Percentiles rank a stretch among this genome's conserved stretches.
These are phyloP conservation scores for Yamadazyma sp. DNA, from an alignment of 805 yeast species.

Conservation along the genomic window DNA sequence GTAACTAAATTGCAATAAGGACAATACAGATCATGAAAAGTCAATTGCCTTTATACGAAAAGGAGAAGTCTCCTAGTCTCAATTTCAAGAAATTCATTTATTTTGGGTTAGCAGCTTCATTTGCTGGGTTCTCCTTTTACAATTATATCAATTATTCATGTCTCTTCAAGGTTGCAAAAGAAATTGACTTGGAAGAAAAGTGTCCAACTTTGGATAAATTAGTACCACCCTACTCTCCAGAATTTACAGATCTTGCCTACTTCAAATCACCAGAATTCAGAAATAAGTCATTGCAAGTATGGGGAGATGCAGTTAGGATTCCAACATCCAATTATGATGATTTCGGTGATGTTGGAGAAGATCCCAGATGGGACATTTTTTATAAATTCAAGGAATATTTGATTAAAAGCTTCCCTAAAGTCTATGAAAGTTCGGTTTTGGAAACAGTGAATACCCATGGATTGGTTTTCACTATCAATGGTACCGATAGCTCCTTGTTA, in stretches of 20 bases:
- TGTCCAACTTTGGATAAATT: conserved; percentile 8
- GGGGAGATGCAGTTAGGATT: conserved; percentile 10
- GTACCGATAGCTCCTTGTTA: conserved; percentile 49
- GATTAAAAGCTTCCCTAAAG: conserved; percentile 50
- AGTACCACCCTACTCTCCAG: conserved; percentile 1
- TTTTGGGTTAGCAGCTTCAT: no score
- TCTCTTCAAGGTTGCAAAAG: no score
- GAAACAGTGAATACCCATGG: conserved; percentile 62
- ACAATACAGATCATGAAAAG: no score
- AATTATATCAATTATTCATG: no score
- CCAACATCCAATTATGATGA: conserved; percentile 11
- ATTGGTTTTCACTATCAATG: conserved; percentile 60
- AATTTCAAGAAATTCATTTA: no score
- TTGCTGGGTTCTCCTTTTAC: no score
- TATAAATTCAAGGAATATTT: conserved; percentile 51
- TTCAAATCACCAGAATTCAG: conserved; percentile 8
- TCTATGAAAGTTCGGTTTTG: conserved; percentile 46
- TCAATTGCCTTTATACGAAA: no score
- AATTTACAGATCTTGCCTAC: conserved; percentile 4
- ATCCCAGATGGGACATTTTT: conserved; percentile 37
- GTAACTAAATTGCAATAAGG: no score
- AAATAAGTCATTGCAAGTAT: conserved; percentile 7
- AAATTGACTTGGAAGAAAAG: no score
- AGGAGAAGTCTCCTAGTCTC: no score
- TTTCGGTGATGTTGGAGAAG: conserved; percentile 10